Evolutionary conservation across 495 filamentous ascomycete species (phyloP), one percentile per base, ranked within the genome.

Genomic region (Massariosphaeria phaeospora): DNA sequence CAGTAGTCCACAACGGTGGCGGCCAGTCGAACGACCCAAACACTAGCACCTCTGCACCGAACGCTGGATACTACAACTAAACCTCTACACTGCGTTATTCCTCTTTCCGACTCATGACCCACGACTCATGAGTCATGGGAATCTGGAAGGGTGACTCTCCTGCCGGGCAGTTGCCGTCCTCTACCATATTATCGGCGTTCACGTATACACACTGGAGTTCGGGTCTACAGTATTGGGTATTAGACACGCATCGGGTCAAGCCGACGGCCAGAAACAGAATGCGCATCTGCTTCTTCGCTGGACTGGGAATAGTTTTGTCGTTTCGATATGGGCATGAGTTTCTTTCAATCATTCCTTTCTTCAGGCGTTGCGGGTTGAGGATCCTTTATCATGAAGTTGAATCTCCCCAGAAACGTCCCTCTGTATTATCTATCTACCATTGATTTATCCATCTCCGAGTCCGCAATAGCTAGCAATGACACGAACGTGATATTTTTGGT

Each of bases 51-150:
- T 52, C 44, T n/a, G 51, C 61, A n/a, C 42, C 52, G 3, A 55
- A 59, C 26, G 55, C 61, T 13, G 61, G 55, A 0, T 63, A 63
- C 51, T 59, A 63, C 40, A 30, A 59, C 3, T 63, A 50, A 44
- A 35, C 1, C 10, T 6, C 15, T 9, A 31, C 36, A 4, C 4
- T 38, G 3, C 15, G 3, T 11, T 50, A 18, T 24, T 31, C 31
- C 23, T 27, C 31, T 20, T n/a, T 11, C 36, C n/a, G n/a, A n/a
- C n/a, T n/a, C n/a, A n/a, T n/a, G n/a, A n/a, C n/a, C n/a, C n/a
- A n/a, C 26, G 15, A 13, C 15, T 33, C 48, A 43, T 43, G 48
- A 52, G n/a, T 52, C 38, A 52, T 42, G 38, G 17, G 2, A 13
- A 13, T 40, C 6, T 17, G 38, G 18, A 40, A 40, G 38, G 38